A percentile compares a stretch with the other conserved stretches of the same genome.
Conservation (phyloP, 169 alveolate species). For the Perkinsus marinus region DNA sequence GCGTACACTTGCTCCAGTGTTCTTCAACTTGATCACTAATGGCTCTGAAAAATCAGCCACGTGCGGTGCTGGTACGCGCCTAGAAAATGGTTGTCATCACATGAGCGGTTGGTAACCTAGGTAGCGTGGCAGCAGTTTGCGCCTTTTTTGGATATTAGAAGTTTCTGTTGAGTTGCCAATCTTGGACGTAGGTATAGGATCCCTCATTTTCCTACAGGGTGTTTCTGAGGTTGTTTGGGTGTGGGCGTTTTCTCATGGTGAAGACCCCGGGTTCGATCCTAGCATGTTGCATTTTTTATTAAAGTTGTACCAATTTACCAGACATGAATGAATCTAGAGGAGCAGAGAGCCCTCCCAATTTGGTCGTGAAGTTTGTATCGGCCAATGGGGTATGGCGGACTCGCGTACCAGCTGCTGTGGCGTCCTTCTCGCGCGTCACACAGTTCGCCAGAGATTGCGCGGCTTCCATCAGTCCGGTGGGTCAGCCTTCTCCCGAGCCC, state of each 20-base stretch:
- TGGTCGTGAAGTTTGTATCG: not conserved
- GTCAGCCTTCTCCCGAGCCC: not conserved
- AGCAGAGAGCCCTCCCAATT: not conserved
- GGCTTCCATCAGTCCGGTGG: not conserved
- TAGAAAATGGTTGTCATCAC: no score
- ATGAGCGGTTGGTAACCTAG: not conserved
- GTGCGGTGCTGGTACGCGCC: no score
- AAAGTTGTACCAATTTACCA: not conserved
- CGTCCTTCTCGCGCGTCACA: not conserved
- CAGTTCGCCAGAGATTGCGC: not conserved
- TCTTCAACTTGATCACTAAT: no score
- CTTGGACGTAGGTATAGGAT: no score
- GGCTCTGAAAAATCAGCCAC: no score
- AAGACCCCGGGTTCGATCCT: not conserved
- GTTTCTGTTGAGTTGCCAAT: not conserved
- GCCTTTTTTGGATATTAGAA: not conserved
- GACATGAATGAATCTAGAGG: not conserved
- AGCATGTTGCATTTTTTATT: not conserved
- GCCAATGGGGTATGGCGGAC: not conserved
- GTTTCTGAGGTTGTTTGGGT: no score
- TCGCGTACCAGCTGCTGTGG: not conserved
- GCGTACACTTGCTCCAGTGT: no score
- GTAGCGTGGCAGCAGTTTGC: not conserved
- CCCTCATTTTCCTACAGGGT: no score
- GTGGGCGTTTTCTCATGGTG: not conserved